phyloP scores from a whole-genome alignment of 148 eudicot genomes.

The Rhododendron vialii region DNA sequence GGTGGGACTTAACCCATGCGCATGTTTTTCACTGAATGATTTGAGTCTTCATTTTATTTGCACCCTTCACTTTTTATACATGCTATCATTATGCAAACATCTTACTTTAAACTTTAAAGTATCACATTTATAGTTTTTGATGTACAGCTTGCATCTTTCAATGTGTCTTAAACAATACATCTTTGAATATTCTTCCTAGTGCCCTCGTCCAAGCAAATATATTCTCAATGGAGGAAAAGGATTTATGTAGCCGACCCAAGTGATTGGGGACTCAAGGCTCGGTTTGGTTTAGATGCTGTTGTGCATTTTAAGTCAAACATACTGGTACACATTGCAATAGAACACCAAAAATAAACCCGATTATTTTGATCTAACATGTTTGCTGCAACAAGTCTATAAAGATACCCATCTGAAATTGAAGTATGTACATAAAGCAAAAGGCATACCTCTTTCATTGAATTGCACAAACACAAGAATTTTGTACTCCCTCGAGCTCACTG shows the following conservation, averaged over 20 bases:
- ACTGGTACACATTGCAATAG: neutral
- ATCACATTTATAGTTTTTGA: neutral
- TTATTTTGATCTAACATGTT: neutral
- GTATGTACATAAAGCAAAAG: neutral
- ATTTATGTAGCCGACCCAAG: too few species aligned
- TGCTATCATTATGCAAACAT: neutral
- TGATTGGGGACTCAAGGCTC: too few species aligned
- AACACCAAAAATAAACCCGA: neutral
- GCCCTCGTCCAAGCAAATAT: neutral
- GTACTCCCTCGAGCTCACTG: constrained; percentile 22
- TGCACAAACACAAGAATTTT: constrained; percentile 28
- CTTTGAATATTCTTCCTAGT: neutral
- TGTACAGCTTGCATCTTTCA: neutral
- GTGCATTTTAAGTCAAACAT: neutral
- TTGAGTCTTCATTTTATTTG: neutral
- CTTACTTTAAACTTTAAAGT: neutral
- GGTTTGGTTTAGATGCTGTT: neutral
- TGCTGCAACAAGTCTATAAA: neutral
- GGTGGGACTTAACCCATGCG: neutral
- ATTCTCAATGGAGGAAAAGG: neutral
- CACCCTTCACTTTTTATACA: neutral
- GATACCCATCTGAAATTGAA: neutral
- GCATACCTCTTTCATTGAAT: constrained; percentile 19
- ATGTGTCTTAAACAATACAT: neutral
- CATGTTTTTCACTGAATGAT: neutral